Evolutionary conservation across 306 rosid species (phyloP), one percentile per base, ranked within the genome.

Genomic region (Lathyrus tuberosus): DNA sequence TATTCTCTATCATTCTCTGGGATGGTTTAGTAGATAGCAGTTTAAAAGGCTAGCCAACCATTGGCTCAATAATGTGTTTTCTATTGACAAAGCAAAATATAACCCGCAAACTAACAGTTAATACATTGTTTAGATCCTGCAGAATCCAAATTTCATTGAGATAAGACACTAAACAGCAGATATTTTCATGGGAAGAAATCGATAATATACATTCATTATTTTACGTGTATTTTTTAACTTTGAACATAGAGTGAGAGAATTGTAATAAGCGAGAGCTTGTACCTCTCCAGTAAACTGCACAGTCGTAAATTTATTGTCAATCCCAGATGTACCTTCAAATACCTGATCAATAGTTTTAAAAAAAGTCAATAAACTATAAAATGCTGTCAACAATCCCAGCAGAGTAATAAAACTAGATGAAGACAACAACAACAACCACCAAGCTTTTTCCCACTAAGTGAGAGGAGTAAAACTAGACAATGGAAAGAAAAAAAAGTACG

Each of bases 261-360:
- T 65, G 35, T 68, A 71, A 65, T 37, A 80, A 30, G 20, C 59
- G 68, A 72, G 42, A 52, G 65, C 62, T n/a, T 14, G 48, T 83
- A 94, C 99, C 97, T 95, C 99, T 79, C 99, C 99, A 3, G 99
- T 95, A 82, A 95, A 95, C 78, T 95, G 99, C 81, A 95, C 99
- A 0, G 99, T 95, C 0, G 99, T 95, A 69, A 83, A 95, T 69
- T 95, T 95, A 73, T 95, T 95, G 89, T 95, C 99, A 65, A 95
- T 95, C 76, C 99, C 99, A 77, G 99, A 95, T 44, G 99, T 95
- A 76, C 99, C 99, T 83, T 95, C 99, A 70, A 95, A 95, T 69
- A 95, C 99, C 99, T 95, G 84, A 28, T 43, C 47, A 70, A 73
- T 49, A 52, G 48, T 35, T 35, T 41, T 37, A 38, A 65, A 43